phyloP scores from a whole-genome alignment of 495 filamentous ascomycete genomes.

The Astrothelium macrocarpum region DNA sequence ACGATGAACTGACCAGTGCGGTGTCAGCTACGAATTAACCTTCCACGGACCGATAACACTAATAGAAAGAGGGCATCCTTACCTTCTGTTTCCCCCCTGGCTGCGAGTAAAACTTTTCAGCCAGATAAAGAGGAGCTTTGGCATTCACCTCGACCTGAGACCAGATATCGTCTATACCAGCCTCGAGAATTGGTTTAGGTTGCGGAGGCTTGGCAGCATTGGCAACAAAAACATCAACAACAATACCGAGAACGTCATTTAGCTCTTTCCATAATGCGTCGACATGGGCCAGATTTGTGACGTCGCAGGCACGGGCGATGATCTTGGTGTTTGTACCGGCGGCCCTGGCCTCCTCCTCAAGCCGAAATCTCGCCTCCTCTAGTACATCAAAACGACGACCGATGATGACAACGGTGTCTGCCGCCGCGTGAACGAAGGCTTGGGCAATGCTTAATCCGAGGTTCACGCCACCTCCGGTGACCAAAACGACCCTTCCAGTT shows the following conservation, averaged over 20 bases:
- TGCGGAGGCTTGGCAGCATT: constrained; percentile 2
- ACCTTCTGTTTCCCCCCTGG: constrained; percentile 3
- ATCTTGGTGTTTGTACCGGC: constrained; percentile 4
- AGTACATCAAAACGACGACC: constrained; percentile 11
- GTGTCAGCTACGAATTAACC: background rate
- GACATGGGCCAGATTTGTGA: constrained; percentile 1
- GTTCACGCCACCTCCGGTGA: constrained; percentile 12
- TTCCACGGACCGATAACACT: background rate
- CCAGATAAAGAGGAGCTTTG: constrained; percentile 1
- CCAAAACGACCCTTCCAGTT: constrained; percentile 9
- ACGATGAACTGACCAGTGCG: background rate
- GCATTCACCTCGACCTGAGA: constrained; percentile 3
- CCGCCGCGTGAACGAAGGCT: constrained; percentile 12
- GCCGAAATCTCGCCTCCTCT: constrained; percentile 2
- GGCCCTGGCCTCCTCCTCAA: constrained; percentile 8
- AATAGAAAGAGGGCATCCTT: background rate
- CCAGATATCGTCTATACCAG: constrained; percentile 5
- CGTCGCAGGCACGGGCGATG: constrained; percentile 6
- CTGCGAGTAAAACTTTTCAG: background rate
- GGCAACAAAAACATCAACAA: constrained; percentile 1
- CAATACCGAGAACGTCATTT: background rate
- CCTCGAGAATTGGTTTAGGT: constrained; percentile 1
- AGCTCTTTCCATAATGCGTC: constrained; percentile 4
- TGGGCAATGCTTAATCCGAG: constrained; percentile 6
- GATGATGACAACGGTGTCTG: constrained; percentile 13